Evolutionary conservation across 2,329 filamentous ascomycete genomes (phyloP), one percentile per base, ranked within the genome.

Genomic region (Allantophomopsis cytisporea): DNA sequence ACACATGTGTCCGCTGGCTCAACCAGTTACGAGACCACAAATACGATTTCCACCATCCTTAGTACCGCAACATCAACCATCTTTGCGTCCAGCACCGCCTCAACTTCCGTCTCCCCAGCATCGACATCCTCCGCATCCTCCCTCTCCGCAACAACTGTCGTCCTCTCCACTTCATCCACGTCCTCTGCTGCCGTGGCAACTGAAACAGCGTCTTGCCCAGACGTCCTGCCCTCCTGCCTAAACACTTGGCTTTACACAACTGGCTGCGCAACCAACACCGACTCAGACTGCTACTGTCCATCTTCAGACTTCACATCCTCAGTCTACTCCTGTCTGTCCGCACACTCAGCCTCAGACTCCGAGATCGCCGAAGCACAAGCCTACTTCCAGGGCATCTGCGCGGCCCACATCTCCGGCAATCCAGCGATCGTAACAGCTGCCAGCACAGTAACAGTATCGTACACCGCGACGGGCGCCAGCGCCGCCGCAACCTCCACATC

Each of bases 351-450:
- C 43, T 70, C 71, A 43, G 71, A 79, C 44, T 65, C 72, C 35
- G 72, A 83, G 55, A 69, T 89, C 50, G 68, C 75, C 40, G 63
- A 76, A 50, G 84, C 86, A 44, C 71, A 91, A 43, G 72, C 73
- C 52, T 94, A 84, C 75, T 81, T 95, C 69, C 80, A 88, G 61
- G 88, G 88, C 58, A 84, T 96, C 63, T 96, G 89, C 66, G 86
- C 83, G 42, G 64, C 71, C 39, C 80, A 80, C 61, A 71, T 85
- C 30, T 66, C 71, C 13, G 52, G 72, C 56, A 94, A 95, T 73
- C 86, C 88, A n/a, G 83, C 71, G 47, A 83, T 96, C 53, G 74
- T 85, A 54, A 93, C 83, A 37, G 77, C 73, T 46, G 76, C 85
- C 50, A 76, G 82, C 17, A 67, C 69, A 31, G 65, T 76, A 57